These are phyloP conservation scores for Fonsecaea nubica DNA, from an alignment of 2,329 filamentous ascomycete species.

Conservation along the genomic window DNA sequence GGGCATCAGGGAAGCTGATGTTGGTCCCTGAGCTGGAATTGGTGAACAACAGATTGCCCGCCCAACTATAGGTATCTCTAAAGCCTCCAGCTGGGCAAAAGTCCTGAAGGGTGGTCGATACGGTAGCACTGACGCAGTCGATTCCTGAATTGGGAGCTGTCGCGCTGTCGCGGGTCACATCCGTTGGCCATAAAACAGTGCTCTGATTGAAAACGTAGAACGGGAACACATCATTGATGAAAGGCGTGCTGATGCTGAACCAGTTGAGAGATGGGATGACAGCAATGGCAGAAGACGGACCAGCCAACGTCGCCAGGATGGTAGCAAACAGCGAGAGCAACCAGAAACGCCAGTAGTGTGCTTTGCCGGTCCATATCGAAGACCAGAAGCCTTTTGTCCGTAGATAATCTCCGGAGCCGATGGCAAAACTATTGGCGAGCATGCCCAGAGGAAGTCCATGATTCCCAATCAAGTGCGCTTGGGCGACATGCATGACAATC, in stretches of 20 bases:
- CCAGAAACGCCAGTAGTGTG: constrained; percentile 29
- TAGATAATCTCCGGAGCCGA: constrained; percentile 39
- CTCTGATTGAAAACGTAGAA: constrained; percentile 34
- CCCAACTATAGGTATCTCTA: constrained; percentile 26
- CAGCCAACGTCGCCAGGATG: constrained; percentile 37
- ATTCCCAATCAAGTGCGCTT: constrained; percentile 34
- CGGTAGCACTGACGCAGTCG: constrained; percentile 18
- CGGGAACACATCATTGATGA: constrained; percentile 25
- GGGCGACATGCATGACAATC: constrained; percentile 38
- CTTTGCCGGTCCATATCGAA: constrained; percentile 29
- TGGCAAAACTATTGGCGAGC: constrained; percentile 37
- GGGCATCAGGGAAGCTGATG: constrained; percentile 28
- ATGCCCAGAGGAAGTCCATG: constrained; percentile 40
- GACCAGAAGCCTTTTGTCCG: constrained; percentile 40
- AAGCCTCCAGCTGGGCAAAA: constrained; percentile 24
- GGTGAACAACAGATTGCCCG: constrained; percentile 28
- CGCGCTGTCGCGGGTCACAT: constrained; percentile 28
- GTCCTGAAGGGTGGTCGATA: constrained; percentile 24
- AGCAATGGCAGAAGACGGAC: constrained; percentile 40
- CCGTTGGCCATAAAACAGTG: constrained; percentile 35
- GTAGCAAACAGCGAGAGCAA: constrained; percentile 36
- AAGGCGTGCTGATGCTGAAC: constrained; percentile 32
- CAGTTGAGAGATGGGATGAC: constrained; percentile 38
- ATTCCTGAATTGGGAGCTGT: constrained; percentile 31
- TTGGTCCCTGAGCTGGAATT: constrained; percentile 31